Evolutionary conservation across 1,284 basidiomycete species (phyloP), one percentile per base, ranked within the genome.

Genomic region (Bondarzewia mesenterica): DNA sequence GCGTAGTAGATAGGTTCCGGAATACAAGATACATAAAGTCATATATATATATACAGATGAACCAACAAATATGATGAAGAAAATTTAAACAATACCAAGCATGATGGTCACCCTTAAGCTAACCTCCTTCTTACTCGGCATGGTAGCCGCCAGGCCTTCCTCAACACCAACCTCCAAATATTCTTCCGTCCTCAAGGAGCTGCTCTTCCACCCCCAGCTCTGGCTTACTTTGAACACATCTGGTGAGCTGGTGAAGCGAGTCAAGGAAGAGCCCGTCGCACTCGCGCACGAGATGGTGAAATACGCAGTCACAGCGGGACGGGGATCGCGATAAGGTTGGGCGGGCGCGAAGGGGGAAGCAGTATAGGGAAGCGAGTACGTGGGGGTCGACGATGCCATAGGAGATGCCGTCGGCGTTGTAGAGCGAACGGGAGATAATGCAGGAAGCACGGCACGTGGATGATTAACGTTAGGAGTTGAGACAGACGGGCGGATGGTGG

Each of bases 211-310:
- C 1, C 85, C 85, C 85, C 85, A 88, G 58, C 85, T 86, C 67
- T 85, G 82, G 53, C 77, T 77, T 42, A 93, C 74, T 20, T 82
- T 75, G 60, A 97, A 96, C 42, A 79, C 75, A 62, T 96, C 93
- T 2, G 93, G 93, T 1, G 85, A 80, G 52, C 88, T 92, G 50
- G 81, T 78, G 62, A 96, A 96, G 42, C 83, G 76, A 41, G 90
- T 93, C 58, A 93, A 72, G 20, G 84, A 85, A 3, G 85, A 82
- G 6, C 93, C 92, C 5, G 88, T 82, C 10, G 85, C 82, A 47
- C 80, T 87, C 1, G 87, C 80, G 59, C 92, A 94, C 50, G 80
- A 80, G 52, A 96, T 85, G 40, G 79, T 78, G 60, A 97, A 96
- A 65, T 90, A 92, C 3, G 85, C 85, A 15, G 76, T 72, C 36